Conservation (phyloP, 2,329 filamentous ascomycete species). For the Aspergillus fumigatiaffinis region DNA sequence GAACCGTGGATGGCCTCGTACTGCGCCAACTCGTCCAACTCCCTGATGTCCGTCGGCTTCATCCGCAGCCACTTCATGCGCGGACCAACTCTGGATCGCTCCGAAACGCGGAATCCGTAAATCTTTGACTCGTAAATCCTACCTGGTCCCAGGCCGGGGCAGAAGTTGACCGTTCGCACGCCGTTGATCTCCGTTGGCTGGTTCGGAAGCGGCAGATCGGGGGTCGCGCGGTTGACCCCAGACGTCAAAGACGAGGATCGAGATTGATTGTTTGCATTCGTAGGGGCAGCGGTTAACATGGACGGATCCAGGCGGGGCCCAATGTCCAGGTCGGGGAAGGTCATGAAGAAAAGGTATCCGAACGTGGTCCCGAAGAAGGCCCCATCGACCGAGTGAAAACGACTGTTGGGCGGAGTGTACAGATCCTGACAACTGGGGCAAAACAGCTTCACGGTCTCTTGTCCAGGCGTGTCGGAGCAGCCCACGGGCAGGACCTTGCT, state of each 20-base stretch:
- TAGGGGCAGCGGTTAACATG: conserved; percentile 24
- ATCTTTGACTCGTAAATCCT: conserved; percentile 94
- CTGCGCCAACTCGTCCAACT: conserved; percentile 68
- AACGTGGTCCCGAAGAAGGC: conserved; percentile 98
- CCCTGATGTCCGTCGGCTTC: conserved; percentile 72
- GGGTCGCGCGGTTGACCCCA: conserved; percentile 23
- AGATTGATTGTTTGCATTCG: conserved; percentile 25
- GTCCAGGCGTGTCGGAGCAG: conserved; percentile 87
- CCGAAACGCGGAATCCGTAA: conserved; percentile 93
- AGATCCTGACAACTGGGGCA: conserved; percentile 95
- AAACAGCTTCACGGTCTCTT: conserved; percentile 97
- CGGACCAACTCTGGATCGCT: conserved; percentile 82
- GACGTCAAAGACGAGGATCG: conserved; percentile 30
- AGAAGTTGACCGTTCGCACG: conserved; percentile 79
- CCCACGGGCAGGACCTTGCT: conserved; percentile 90
- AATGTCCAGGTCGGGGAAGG: conserved; percentile 92
- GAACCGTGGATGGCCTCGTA: conserved; percentile 34
- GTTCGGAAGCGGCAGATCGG: conserved; percentile 35
- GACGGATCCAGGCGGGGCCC: conserved; percentile 59
- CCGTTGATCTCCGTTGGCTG: conserved; percentile 69
- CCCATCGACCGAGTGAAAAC: conserved; percentile 95
- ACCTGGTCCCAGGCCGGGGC: conserved; percentile 73
- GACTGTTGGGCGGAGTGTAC: conserved; percentile 93
- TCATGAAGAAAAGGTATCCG: conserved; percentile 95
- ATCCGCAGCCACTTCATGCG: conserved; percentile 95